phyloP scores from a whole-genome alignment of 1,139 yeast genomes.

The Yamadazyma atmosphaerica region DNA sequence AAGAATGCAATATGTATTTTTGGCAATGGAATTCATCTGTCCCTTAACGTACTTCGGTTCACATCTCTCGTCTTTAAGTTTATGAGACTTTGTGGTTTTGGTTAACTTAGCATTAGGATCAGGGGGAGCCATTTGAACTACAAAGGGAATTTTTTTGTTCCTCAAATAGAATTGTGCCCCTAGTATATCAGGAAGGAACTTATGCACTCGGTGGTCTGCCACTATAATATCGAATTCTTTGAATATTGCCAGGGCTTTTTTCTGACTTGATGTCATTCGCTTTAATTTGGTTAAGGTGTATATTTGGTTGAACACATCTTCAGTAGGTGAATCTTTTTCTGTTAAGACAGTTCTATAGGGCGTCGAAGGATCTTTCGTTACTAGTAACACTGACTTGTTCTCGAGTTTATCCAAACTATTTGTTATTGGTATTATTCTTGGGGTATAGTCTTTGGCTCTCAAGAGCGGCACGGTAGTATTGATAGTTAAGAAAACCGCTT shows the following conservation, averaged over 20 bases:
- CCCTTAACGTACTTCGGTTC: constrained; percentile 61
- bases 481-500: constrained; percentile 51
- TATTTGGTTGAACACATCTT: constrained; percentile 58
- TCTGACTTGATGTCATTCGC: constrained; percentile 44
- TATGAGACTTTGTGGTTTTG: constrained; percentile 34
- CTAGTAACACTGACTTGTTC: constrained; percentile 52
- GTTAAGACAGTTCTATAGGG: constrained; percentile 50
- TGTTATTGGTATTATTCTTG: constrained; percentile 65
- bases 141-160: constrained; percentile 62
- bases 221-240: constrained; percentile 66
- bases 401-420: constrained; percentile 48
- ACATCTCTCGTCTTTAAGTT: constrained; percentile 52
- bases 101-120: constrained; percentile 38
- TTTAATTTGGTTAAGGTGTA: constrained; percentile 57
- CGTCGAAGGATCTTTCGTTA: constrained; percentile 69
- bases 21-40: constrained; percentile 61
- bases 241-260: constrained; percentile 42
- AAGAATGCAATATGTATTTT: constrained; percentile 60
- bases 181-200: constrained; percentile 53
- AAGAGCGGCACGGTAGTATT: constrained; percentile 53
- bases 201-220: constrained; percentile 65
- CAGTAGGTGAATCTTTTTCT: constrained; percentile 52
- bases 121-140: constrained; percentile 64
- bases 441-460: constrained; percentile 54
- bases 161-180: constrained; percentile 58